Base-by-base conservation (phyloP, 2,329 filamentous ascomycete species). In the Aureobasidium subglaciale region DNA sequence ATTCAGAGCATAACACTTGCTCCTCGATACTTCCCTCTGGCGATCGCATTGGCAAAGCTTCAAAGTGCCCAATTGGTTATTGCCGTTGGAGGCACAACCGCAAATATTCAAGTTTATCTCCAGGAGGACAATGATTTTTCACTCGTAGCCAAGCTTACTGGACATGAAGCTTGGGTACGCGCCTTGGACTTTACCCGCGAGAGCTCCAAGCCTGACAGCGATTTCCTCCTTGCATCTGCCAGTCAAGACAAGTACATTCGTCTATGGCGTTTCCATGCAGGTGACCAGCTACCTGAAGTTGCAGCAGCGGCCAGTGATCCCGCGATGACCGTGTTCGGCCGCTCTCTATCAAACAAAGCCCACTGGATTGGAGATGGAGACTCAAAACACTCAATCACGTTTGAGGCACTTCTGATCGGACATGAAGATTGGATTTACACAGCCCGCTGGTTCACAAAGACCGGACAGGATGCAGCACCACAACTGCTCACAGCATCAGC, bases 351-450 rank as follows among this genome's bases (percentile, higher is more conserved):
- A 0, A 97, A 96, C 70, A 97, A 96, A 71, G 86, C 88, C 0
- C 87, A 97, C 68, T 81, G 82, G 55, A 83, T 99, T 57, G 79
- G 81, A 38, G 78, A 81, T 2, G 75, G 73, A 0, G 76, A 72
- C 1, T 76, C 75, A 4, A 85, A 86, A 61, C 92, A 88, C 70
- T 88, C 87, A 6, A 78, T 96, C 56, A 95, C 90, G 0, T 97
- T 99, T 62, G 93, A 99, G 70, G 93, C 93, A 1, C 76, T 99
- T 2, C 79, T 99, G 5, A 81, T 99, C 2, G 93, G 93, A 8
- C 93, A 99, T 66, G 93, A 99, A 67, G 93, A 99, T 66, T 99
- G 93, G 93, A 92, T 99, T 56, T 97, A 96, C 71, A 95, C 88
- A 56, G 85, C 88, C 2, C 77, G 78, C 55, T 96, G 91, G 91